Base-by-base conservation (phyloP, 495 filamentous ascomycete species). In the Baudoinia panamericana region DNA sequence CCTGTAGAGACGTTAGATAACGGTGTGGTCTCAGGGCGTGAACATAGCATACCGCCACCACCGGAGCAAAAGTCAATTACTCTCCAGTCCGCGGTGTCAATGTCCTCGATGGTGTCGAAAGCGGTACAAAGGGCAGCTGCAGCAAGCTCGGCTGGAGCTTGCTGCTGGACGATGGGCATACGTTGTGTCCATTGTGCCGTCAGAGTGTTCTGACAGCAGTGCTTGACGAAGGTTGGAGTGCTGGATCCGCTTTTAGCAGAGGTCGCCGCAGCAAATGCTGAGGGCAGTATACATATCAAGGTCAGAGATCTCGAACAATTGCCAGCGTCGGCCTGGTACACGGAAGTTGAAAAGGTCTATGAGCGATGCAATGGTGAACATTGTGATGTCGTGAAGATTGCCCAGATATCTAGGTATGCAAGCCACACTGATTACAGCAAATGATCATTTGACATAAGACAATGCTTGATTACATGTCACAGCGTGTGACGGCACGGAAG, bases 31-130 rank as follows among this genome's bases (percentile, higher is more conserved):
- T n/a, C n/a, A n/a, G n/a, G n/a, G n/a, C n/a, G n/a, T n/a, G n/a
- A n/a, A n/a, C n/a, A n/a, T n/a, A n/a, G 12, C 18, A 41, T 36
- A 59, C 79, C 80, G 29, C 81, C 81, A 19, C 66, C 76, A 39
- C 81, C 81, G 13, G 80, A 75, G 56, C 78, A 82, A 57, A 84
- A 78, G 57, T 86, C 81, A 37, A 84, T 70, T 42, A 80, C 45
- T 2, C 34, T 48, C 26, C 55, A 45, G 23, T 50, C 34, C 2
- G 24, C 22, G 1, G 30, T 30, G 16, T 48, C 41, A 6, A 29
- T 13, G 10, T 28, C 21, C 2, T 27, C 27, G 9, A 53, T 37
- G 20, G 36, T 27, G 21, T 54, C 32, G 25, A 62, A 25, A 18
- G 45, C 37, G 1, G 27, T 10, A 10, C 45, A 11, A 20, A 62